phyloP scores from a whole-genome alignment of 306 rosid genomes.

The Hippophae tibetana region DNA sequence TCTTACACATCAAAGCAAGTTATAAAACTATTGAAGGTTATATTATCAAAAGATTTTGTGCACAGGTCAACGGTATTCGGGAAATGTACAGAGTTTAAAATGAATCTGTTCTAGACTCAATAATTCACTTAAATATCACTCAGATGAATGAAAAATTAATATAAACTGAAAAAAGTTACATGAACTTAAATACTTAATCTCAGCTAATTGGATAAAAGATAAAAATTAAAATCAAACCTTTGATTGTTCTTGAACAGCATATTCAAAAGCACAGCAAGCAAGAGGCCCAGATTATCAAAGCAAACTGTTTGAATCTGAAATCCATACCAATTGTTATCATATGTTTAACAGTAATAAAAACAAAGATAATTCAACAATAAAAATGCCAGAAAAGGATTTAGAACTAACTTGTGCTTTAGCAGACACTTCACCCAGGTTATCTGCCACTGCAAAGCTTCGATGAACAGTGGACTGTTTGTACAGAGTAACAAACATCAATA shows the following conservation, averaged over 20 bases:
- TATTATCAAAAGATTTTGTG: neutral
- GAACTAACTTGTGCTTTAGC: slow-evolving; percentile 85
- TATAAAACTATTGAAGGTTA: slow-evolving; percentile 14
- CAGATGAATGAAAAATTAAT: neutral
- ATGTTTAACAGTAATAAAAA: neutral
- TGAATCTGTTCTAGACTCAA: neutral
- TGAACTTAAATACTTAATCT: neutral
- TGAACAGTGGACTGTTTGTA: slow-evolving; percentile 72
- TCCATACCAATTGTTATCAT: slow-evolving; percentile 7
- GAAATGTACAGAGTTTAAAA: neutral
- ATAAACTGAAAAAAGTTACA: neutral
- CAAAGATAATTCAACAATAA: neutral
- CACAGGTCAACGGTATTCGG: neutral
- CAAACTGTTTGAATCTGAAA: slow-evolving; percentile 93
- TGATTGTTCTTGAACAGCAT: slow-evolving; percentile 40
- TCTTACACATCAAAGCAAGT: slow-evolving; percentile 37
- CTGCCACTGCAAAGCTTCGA: slow-evolving; percentile 80
- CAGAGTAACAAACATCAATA: slow-evolving; percentile 6
- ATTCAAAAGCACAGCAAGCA: slow-evolving; percentile 67
- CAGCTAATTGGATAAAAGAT: neutral
- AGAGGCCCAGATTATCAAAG: slow-evolving; percentile 85
- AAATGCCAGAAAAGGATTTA: neutral
- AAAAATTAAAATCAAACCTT: slow-evolving; percentile 37
- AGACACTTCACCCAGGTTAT: slow-evolving; percentile 88
- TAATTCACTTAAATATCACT: neutral